A percentile compares a stretch with the other conserved stretches of the same genome.
These are phyloP conservation scores for Boletus patriciae DNA, from an alignment of 768 basidiomycete genomes.

Conservation along the genomic window DNA sequence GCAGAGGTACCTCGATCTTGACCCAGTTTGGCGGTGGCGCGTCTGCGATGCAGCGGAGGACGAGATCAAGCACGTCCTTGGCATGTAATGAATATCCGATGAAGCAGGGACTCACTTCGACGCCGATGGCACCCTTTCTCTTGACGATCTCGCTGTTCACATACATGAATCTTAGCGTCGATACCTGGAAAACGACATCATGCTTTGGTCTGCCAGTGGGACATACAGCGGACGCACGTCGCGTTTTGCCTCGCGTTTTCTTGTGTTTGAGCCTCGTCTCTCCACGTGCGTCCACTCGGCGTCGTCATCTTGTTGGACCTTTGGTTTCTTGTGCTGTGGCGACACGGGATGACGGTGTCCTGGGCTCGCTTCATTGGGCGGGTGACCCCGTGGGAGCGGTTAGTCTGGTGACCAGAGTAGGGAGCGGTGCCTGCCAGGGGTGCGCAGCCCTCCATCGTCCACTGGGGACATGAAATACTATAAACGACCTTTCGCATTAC, in stretches of 20 bases:
- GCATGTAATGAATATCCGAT: no score
- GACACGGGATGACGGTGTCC: slow-evolving; percentile 10
- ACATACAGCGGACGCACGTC: slow-evolving; percentile 50
- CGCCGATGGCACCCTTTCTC: slow-evolving; percentile 71
- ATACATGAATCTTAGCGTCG: slow-evolving; percentile 75
- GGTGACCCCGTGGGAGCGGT: no score
- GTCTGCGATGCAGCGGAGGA: slow-evolving; percentile 74
- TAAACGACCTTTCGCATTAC: background rate
- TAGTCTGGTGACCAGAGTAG: no score
- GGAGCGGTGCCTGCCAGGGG: no score
- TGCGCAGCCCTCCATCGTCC: no score
- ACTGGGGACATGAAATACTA: background rate
- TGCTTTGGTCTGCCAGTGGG: background rate
- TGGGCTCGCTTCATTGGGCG: no score
- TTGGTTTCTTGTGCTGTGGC: slow-evolving; percentile 42
- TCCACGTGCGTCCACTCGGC: slow-evolving; percentile 68
- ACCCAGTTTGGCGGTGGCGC: slow-evolving; percentile 84
- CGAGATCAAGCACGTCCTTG: slow-evolving; percentile 86
- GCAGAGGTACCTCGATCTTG: no score
- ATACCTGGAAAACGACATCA: slow-evolving; percentile 4
- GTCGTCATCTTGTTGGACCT: slow-evolving; percentile 22
- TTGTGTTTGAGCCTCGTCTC: slow-evolving; percentile 67
- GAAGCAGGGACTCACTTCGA: slow-evolving; percentile 57
- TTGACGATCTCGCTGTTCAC: slow-evolving; percentile 72
- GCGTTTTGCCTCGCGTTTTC: slow-evolving; percentile 54